These are phyloP conservation scores for Rhizophagus prolifer DNA, from an alignment of 192 early-diverging fungal species.

Conservation along the genomic window DNA sequence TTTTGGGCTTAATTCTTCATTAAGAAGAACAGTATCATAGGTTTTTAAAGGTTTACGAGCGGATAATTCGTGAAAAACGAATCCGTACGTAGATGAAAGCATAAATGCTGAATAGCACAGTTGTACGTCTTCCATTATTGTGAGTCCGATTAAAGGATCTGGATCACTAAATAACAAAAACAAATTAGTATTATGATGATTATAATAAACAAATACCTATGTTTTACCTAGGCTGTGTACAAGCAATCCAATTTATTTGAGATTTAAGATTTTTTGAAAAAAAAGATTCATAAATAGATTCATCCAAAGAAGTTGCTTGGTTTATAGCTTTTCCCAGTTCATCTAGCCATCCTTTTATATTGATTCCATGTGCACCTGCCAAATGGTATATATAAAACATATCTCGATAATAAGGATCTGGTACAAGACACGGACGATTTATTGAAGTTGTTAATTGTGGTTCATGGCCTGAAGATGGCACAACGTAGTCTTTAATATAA, in stretches of 20 bases:
- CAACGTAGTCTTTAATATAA: conserved; percentile 31
- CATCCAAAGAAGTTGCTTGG: neutral
- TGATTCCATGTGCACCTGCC: conserved; percentile 66
- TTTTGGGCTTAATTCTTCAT: neutral
- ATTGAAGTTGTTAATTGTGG: neutral
- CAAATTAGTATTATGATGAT: neutral
- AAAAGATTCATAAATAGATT: neutral
- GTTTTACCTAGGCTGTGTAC: conserved; percentile 10
- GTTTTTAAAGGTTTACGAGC: neutral
- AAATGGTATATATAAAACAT: conserved; percentile 70
- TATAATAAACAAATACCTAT: neutral
- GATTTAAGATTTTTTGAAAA: conserved; percentile 5
- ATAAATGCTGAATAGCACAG: neutral
- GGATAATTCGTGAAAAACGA: conserved; percentile 4
- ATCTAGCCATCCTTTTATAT: conserved; percentile 57
- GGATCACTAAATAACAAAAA: neutral
- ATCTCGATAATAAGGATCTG: conserved; percentile 60
- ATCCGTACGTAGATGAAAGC: neutral
- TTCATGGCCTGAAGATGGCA: neutral
- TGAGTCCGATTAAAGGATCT: conserved; percentile 21
- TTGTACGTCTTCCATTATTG: neutral
- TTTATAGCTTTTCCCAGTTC: conserved; percentile 30
- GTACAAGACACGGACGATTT: conserved; percentile 46
- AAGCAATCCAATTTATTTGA: conserved; percentile 19
- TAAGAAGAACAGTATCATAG: neutral